Percentiles rank a stretch among this genome's conserved stretches.
Evolutionary conservation across 2,329 filamentous ascomycete species (phyloP).

Genomic region (Pseudocercospora fuligena): DNA sequence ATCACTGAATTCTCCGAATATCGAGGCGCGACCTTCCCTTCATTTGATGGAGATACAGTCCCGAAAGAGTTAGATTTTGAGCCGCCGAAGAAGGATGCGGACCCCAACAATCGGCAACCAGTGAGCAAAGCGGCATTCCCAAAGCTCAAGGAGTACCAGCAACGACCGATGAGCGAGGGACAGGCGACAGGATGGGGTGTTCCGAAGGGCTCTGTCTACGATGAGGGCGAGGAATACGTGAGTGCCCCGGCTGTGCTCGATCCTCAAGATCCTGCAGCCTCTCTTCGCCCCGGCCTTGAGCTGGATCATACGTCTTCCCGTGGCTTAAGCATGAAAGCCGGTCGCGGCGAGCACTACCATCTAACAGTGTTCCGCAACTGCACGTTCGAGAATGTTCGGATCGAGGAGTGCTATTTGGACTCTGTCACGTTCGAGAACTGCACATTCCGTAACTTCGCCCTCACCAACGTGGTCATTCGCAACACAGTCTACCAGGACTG

Average conservation of each 20-base stretch:
- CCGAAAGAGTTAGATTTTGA: neutral
- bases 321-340: constrained; percentile 5
- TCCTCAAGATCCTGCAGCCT: constrained; percentile 39
- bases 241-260: neutral
- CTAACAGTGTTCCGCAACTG: constrained; percentile 13
- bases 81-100: neutral
- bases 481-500: neutral
- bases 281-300: constrained; percentile 19
- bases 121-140: neutral
- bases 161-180: neutral
- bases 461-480: neutral
- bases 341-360: neutral
- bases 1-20: neutral
- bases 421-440: constrained; percentile 4
- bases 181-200: neutral
- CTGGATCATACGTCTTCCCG: neutral
- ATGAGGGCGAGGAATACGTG: neutral
- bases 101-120: neutral
- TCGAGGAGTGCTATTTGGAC: constrained; percentile 13
- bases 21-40: neutral
- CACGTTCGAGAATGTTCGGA: constrained; percentile 8
- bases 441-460: neutral
- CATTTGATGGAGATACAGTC: neutral
- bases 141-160: neutral
- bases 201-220: neutral